Percentiles rank a stretch among this genome's conserved stretches.
phyloP scores from a whole-genome alignment of 352 stramenopile species.

The Aphanomyces stellatus region DNA sequence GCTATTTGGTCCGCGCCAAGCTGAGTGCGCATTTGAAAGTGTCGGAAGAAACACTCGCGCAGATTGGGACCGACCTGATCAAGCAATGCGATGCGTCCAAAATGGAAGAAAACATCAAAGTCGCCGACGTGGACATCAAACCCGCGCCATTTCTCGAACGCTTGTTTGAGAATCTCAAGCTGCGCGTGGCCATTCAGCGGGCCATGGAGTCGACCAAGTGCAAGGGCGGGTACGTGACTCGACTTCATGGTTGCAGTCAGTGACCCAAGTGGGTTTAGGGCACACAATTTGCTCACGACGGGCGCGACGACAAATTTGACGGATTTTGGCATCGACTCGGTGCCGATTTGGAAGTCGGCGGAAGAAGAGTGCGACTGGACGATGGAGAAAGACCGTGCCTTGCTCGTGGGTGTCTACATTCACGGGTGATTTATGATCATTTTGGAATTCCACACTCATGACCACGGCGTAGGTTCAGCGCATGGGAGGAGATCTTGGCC shows the following conservation, averaged over 20 bases:
- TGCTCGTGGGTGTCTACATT: constrained; percentile 75
- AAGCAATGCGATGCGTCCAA: constrained; percentile 23
- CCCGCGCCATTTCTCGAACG: constrained; percentile 68
- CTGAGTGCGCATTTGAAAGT: constrained; percentile 45
- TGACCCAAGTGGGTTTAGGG: constrained; percentile 29
- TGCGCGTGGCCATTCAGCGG: constrained; percentile 72
- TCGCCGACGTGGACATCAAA: constrained; percentile 62
- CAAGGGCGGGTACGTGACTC: constrained; percentile 22
- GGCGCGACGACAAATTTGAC: constrained; percentile 30
- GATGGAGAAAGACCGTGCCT: constrained; percentile 59
- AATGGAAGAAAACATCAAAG: constrained; percentile 64
- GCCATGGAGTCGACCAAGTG: constrained; percentile 43
- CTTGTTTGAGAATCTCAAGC: constrained; percentile 80
- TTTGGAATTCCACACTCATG: not conserved
- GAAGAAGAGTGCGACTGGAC: constrained; percentile 81
- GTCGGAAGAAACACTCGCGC: constrained; percentile 40
- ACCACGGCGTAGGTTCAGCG: constrained; percentile 34
- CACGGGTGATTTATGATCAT: constrained; percentile 30
- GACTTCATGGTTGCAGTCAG: not conserved
- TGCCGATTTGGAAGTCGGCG: constrained; percentile 54
- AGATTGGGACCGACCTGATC: constrained; percentile 51
- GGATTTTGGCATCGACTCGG: constrained; percentile 32
- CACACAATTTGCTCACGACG: constrained; percentile 62
- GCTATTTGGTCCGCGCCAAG: constrained; percentile 61
- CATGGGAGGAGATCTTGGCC: constrained; percentile 80